Evolutionary conservation across 225 moss, liverwort and hornwort species (phyloP).

Genomic region (Sphagnum contortum): DNA sequence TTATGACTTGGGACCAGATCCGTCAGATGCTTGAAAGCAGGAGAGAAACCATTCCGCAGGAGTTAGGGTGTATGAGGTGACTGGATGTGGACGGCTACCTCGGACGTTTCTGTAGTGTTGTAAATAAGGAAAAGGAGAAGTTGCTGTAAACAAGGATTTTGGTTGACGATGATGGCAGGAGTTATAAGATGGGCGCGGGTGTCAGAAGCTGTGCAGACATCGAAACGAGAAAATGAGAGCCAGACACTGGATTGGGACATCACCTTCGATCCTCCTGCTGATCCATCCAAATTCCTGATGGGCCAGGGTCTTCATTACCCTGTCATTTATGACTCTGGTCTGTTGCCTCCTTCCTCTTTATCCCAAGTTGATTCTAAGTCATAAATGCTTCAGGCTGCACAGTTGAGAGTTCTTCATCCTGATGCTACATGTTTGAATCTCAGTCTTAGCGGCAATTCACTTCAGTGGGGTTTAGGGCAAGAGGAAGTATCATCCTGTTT

Average conservation of each 20-base stretch:
- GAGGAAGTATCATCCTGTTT: neutral
- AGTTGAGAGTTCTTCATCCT: no score
- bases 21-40: no score
- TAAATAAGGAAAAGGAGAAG: no score
- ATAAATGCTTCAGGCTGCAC: no score
- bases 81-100: no score
- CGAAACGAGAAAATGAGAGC: constrained; percentile 23
- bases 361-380: neutral
- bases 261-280: constrained; percentile 7
- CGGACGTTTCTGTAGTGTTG: no score
- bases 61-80: no score
- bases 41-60: no score
- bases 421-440: neutral
- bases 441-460: neutral
- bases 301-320: constrained; percentile 36
- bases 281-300: constrained; percentile 27
- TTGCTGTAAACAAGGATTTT: no score
- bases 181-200: neutral
- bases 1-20: no score
- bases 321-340: constrained; percentile 16
- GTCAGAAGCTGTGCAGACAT: constrained; percentile 13
- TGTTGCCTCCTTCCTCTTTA: neutral
- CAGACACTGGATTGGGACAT: constrained; percentile 27
- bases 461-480: neutral
- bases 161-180: neutral